Evolutionary conservation across 305 asterid genomes (phyloP), one percentile per base, ranked within the genome.

Genomic region (Fraxinus nigra): DNA sequence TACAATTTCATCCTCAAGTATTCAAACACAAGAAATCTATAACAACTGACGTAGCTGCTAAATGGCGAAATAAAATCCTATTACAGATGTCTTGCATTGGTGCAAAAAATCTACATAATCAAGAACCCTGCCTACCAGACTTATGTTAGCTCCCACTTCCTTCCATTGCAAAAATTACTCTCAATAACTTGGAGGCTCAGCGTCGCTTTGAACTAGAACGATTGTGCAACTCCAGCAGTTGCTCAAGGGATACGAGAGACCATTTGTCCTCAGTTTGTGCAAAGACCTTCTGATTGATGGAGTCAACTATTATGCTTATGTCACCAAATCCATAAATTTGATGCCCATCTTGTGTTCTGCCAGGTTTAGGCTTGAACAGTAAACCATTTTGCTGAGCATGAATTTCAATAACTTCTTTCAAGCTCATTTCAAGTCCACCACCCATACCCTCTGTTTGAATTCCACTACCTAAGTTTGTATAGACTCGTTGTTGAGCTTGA

Each of bases 301-400:
- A 78, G 86, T 95, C 99, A 43, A 95, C 81, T 4, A 89, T 88
- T 81, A 95, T 89, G 85, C 96, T 93, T 34, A 93, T 85, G 82
- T 87, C 91, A 85, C 99, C 99, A 87, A 89, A 95, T 11, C 95
- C 94, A 77, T 95, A 95, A 72, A 95, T 92, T 83, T 95, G 99
- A 82, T 88, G 98, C 35, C 98, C 99, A 83, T 95, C 97, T 59
- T 93, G 98, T 81, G 87, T 88, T 85, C 99, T 90, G 67, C 98
- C 98, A 28, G 96, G 97, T 86, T 95, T 94, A 40, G 95, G 98
- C 89, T 87, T 91, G 85, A 95, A 95, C 75, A 91, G 76, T 89
- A 95, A 81, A 80, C 97, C 94, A 87, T 90, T 94, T 34, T 87
- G 88, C 89, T 93, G 98, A 1, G 98, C 98, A 87, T 93, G 90